phyloP scores from a whole-genome alignment of 2,329 filamentous ascomycete species.

The Sarocladium brachiariae region DNA sequence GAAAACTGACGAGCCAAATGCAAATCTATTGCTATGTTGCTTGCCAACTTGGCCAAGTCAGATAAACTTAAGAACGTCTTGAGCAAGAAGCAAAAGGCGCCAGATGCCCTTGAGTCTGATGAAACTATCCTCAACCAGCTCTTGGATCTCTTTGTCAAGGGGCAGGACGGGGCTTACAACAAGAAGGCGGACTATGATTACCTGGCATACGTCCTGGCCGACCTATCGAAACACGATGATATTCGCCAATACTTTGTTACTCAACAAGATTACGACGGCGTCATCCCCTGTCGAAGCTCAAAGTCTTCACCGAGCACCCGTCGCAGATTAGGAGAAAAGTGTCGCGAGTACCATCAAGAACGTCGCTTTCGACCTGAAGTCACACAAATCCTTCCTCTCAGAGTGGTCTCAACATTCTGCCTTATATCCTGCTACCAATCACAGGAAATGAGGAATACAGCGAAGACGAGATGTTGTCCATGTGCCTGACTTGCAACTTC shows the following conservation, averaged over 20 bases:
- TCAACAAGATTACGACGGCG: slow-evolving; percentile 67
- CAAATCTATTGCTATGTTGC: slow-evolving; percentile 83
- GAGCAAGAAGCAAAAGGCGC: slow-evolving; percentile 58
- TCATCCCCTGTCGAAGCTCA: slow-evolving; percentile 86
- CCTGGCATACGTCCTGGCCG: slow-evolving; percentile 87
- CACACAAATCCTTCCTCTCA: slow-evolving; percentile 64
- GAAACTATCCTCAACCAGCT: slow-evolving; percentile 78
- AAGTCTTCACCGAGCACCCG: slow-evolving; percentile 87
- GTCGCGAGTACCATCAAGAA: slow-evolving; percentile 97
- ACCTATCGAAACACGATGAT: slow-evolving; percentile 75
- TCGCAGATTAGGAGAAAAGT: slow-evolving; percentile 82
- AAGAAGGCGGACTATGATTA: slow-evolving; percentile 84
- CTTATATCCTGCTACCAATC: slow-evolving; percentile 82
- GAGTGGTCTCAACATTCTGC: slow-evolving; percentile 74
- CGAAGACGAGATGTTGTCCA: slow-evolving; percentile 76
- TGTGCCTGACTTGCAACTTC: slow-evolving; percentile 86
- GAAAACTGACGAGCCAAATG: slow-evolving; percentile 70
- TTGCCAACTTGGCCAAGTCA: slow-evolving; percentile 85
- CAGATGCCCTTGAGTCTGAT: slow-evolving; percentile 65
- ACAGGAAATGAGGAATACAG: slow-evolving; percentile 83
- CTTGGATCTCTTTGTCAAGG: slow-evolving; percentile 93
- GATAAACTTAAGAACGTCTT: slow-evolving; percentile 65
- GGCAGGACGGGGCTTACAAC: slow-evolving; percentile 76
- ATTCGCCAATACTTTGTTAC: slow-evolving; percentile 69
- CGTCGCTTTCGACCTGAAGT: slow-evolving; percentile 70